Conservation (phyloP, 1,284 basidiomycete species). For the Ceraceosorus guamensis region DNA sequence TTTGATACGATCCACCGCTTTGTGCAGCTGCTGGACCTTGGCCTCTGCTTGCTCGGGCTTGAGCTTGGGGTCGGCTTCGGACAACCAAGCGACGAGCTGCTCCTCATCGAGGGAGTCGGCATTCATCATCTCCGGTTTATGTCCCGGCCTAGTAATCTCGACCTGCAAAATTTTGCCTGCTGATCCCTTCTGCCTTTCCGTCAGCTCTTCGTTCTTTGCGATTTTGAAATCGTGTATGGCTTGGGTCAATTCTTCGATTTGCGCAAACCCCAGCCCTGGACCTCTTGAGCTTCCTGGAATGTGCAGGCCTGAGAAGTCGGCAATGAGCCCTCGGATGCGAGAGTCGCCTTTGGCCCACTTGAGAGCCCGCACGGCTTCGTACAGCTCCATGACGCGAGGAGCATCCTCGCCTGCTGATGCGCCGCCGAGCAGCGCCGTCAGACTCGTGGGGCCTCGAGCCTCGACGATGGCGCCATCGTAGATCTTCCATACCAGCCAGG, state of each 20-base stretch:
- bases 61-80: too few species aligned
- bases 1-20: too few species aligned
- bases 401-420: conserved; percentile 25
- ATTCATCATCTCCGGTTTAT: too few species aligned
- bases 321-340: conserved; percentile 50
- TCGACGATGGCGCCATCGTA: conserved; percentile 46
- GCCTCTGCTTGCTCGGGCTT: too few species aligned
- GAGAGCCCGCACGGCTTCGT: conserved; percentile 49
- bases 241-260: conserved; percentile 51
- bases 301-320: conserved; percentile 49
- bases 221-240: conserved; percentile 49
- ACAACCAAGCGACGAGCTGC: too few species aligned
- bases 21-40: too few species aligned
- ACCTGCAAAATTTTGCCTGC: too few species aligned
- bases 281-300: conserved; percentile 44
- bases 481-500: conserved; percentile 45
- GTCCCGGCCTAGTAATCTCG: too few species aligned
- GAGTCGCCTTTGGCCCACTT: conserved; percentile 48
- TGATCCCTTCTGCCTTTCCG: too few species aligned
- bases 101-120: too few species aligned
- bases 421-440: conserved; percentile 24
- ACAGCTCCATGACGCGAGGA: conserved; percentile 47
- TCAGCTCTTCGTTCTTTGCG: conserved; percentile 43
- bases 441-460: conserved; percentile 17
- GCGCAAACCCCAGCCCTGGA: conserved; percentile 48